Base-by-base conservation (phyloP, 225 moss, liverwort and hornwort species). In the Physcomitrellopsis africana region DNA sequence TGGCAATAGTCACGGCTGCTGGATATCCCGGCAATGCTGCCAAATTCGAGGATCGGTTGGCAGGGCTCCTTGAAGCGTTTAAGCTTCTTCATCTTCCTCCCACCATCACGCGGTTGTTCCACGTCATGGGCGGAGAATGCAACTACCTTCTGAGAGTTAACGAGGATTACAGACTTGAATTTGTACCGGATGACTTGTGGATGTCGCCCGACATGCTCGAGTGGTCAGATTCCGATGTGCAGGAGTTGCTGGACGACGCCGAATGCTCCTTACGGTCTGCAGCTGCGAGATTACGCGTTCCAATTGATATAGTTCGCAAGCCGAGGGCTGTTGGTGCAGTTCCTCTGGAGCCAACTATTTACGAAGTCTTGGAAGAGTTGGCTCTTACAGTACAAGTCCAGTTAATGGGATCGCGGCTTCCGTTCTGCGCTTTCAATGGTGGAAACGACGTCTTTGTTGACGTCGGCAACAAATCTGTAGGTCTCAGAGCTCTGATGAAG, bases 81-180 rank as follows among this genome's bases (percentile, higher is more conserved):
- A 80, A 86, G 66, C 86, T 82, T 67, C 82, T 93, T 32, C 69
- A 77, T 11, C 84, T 96, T 4, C 80, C 93, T 0, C 49, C 83
- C 1, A 72, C 72, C 53, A 89, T 90, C 72, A 92, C 93, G 18
- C 63, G 69, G 19, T 92, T 87, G 3, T 96, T 96, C 70, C 92
- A 96, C 53, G 90, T 96, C 5, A 90, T 96, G 86, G 96, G 96
- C 62, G 96, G 96, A 13, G 96, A 96, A 65, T 96, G 96, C 79
- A 96, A 96, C 70, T 96, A 96, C 65, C 92, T 96, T 29, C 80
- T 96, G 55, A 89, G 86, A 22, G 92, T 96, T 11, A 89, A 87
- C 22, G 67, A 63, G 55, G 78, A 84, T 15, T 96, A 93, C 68
- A 79, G 81, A 65, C 89, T 96, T 29, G 96, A 96, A 65, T 96